Conservation (phyloP, 2,329 filamentous ascomycete genomes). For the Furcasterigmium sp. region DNA sequence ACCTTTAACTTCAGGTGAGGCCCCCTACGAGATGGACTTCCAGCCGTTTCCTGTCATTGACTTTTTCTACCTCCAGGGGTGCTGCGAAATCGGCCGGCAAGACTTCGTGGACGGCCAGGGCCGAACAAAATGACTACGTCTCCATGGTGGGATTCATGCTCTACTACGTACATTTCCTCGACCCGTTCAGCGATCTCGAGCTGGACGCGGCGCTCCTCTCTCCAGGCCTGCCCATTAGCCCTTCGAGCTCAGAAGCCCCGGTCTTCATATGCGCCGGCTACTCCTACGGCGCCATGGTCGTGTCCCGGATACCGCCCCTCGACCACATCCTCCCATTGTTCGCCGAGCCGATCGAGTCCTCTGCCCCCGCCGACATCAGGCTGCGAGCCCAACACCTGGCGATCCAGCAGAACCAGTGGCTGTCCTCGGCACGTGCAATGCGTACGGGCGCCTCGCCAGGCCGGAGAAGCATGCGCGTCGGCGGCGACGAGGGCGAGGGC, state of each 20-base stretch:
- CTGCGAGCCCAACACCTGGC: conserved; percentile 65
- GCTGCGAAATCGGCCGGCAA: conserved; percentile 67
- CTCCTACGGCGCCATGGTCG: conserved; percentile 84
- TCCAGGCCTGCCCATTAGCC: neutral
- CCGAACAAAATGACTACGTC: conserved; percentile 77
- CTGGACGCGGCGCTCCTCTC: conserved; percentile 1
- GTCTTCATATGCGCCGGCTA: conserved; percentile 69
- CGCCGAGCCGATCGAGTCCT: conserved; percentile 41
- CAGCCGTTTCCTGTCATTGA: neutral
- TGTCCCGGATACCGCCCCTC: conserved; percentile 64
- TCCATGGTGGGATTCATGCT: conserved; percentile 77
- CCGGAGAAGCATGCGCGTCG: conserved; percentile 34
- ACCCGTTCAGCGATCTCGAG: conserved; percentile 24
- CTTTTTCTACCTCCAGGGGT: conserved; percentile 53
- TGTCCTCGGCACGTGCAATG: conserved; percentile 27
- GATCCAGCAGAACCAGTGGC: conserved; percentile 50
- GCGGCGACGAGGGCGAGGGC: conserved; percentile 39
- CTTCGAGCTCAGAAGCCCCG: conserved; percentile 13
- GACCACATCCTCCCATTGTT: conserved; percentile 57
- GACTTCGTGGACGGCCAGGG: conserved; percentile 82
- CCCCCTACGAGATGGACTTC: neutral
- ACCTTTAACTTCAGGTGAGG: conserved; percentile 88
- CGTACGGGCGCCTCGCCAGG: conserved; percentile 20
- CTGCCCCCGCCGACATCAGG: conserved; percentile 62
- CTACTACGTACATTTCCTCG: conserved; percentile 62